Conservation (phyloP, 2,329 filamentous ascomycete species). For the Trichophyton verrucosum region DNA sequence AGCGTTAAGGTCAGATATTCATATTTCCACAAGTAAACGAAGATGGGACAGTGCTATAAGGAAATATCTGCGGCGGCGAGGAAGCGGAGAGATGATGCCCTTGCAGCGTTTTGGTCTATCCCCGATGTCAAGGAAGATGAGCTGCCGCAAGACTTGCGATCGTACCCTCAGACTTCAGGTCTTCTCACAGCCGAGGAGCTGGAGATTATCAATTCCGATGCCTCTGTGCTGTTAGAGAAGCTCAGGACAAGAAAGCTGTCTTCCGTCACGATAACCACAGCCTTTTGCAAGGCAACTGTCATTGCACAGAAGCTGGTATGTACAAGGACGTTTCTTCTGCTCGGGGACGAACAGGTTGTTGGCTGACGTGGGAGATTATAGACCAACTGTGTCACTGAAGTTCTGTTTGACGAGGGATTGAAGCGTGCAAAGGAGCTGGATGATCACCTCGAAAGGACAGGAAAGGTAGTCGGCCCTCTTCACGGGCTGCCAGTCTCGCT, state of each 20-base stretch:
- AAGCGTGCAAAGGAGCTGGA: constrained; percentile 28
- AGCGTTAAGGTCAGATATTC: too few species aligned
- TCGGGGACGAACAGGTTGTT: not conserved
- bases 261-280: constrained; percentile 11
- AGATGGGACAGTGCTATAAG: constrained; percentile 25
- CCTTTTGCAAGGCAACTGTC: constrained; percentile 31
- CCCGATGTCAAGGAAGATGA: constrained; percentile 13
- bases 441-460: constrained; percentile 28
- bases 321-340: not conserved
- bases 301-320: constrained; percentile 25
- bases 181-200: constrained; percentile 45
- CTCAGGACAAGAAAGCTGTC: constrained; percentile 21
- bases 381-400: constrained; percentile 50
- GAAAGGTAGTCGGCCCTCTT: constrained; percentile 27
- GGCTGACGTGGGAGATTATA: constrained; percentile 17
- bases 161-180: constrained; percentile 33
- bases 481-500: constrained; percentile 33
- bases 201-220: constrained; percentile 36
- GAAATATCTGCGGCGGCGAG: constrained; percentile 27
- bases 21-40: not conserved
- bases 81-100: constrained; percentile 22
- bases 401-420: constrained; percentile 38
- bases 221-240: constrained; percentile 25
- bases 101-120: constrained; percentile 16
- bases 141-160: constrained; percentile 13